Conservation (phyloP, 305 asterid species). For the Fraxinus ornus region DNA sequence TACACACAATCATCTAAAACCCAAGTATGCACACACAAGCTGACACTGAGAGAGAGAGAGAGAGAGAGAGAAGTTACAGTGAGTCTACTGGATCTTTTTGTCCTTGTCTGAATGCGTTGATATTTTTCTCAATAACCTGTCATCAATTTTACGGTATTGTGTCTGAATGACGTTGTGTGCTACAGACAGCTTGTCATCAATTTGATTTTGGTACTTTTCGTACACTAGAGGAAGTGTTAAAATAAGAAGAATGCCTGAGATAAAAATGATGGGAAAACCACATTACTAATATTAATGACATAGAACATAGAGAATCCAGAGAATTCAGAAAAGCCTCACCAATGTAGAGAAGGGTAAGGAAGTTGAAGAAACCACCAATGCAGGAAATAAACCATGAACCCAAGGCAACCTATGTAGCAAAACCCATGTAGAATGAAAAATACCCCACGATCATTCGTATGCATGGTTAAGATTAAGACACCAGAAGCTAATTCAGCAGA, state of each 20-base stretch:
- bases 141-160: conserved; percentile 51
- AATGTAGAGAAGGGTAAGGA: conserved; percentile 68
- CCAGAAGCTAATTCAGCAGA: conserved; percentile 5
- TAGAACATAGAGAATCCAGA: conserved; percentile 3
- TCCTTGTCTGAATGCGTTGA: conserved; percentile 44
- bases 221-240: conserved; percentile 66
- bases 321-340: conserved; percentile 43
- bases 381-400: conserved; percentile 61
- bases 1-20: not conserved
- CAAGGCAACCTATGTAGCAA: conserved; percentile 55
- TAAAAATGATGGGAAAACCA: conserved; percentile 9
- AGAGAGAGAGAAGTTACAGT: conserved; percentile 28
- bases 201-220: conserved; percentile 58
- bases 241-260: conserved; percentile 66
- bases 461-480: not conserved
- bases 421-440: conserved; percentile 13
- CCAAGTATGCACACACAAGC: not conserved
- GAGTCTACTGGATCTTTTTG: conserved; percentile 59
- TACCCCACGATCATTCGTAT: conserved; percentile 12
- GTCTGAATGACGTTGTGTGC: conserved; percentile 44
- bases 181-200: conserved; percentile 55
- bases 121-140: conserved; percentile 45
- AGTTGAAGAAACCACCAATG: conserved; percentile 72
- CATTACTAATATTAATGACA: not conserved
- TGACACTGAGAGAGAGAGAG: not conserved